These are phyloP conservation scores for Viola pubescens DNA, from an alignment of 441 rosid species.

Conservation along the genomic window DNA sequence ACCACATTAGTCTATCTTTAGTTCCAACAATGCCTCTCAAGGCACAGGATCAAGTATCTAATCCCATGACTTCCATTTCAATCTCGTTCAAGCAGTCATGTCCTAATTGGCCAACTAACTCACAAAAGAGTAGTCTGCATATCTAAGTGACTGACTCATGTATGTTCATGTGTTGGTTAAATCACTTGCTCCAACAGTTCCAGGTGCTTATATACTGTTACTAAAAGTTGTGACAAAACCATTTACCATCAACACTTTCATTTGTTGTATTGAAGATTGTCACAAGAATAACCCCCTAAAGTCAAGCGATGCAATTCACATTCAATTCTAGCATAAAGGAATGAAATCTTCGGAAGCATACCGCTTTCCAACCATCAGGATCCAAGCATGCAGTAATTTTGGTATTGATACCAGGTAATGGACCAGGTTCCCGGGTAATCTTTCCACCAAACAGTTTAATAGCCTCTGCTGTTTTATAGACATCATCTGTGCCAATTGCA, in stretches of 20 bases:
- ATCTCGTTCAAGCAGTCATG: too few relatives aligned
- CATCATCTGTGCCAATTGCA: conserved; percentile 91
- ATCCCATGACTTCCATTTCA: too few relatives aligned
- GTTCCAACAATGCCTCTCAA: not conserved
- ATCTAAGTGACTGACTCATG: not conserved
- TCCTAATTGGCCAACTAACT: too few relatives aligned
- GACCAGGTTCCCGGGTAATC: conserved; percentile 78
- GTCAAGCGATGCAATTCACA: not conserved
- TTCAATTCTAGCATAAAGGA: conserved; percentile 1
- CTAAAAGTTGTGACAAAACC: not conserved
- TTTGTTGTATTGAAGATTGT: not conserved
- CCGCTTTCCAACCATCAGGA: conserved; percentile 96
- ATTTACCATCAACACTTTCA: not conserved
- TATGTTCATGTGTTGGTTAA: not conserved
- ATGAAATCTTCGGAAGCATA: conserved; percentile 24
- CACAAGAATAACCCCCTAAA: not conserved
- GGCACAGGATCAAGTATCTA: too few relatives aligned
- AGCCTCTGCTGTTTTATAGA: conserved; percentile 84
- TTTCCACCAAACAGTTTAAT: conserved; percentile 68
- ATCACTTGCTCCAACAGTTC: conserved; percentile 9
- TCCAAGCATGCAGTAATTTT: conserved; percentile 94
- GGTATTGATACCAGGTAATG: conserved; percentile 82
- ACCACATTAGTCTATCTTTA: not conserved
- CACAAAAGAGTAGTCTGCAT: too few relatives aligned
- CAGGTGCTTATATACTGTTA: not conserved